Evolutionary conservation across 495 filamentous ascomycete species (phyloP).

Genomic region (Penicillium samsonianum): DNA sequence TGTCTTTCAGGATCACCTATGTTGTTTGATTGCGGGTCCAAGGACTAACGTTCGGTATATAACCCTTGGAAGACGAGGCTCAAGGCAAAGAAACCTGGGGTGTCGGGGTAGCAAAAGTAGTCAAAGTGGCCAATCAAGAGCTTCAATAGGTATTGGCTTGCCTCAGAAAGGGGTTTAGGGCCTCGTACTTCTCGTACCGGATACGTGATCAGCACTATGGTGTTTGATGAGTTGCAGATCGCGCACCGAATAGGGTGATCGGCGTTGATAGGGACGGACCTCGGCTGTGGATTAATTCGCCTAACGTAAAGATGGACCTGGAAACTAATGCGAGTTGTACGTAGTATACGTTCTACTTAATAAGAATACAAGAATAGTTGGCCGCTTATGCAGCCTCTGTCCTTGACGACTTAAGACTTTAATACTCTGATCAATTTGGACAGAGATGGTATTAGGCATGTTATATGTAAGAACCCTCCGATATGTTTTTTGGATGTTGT

Average conservation of each 20-base stretch:
- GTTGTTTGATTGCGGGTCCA: not conserved
- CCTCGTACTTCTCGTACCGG: not conserved
- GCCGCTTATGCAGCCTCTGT: too few relatives aligned
- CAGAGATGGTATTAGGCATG: too few relatives aligned
- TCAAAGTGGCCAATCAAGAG: not conserved
- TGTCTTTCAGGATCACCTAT: not conserved
- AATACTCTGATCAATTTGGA: too few relatives aligned
- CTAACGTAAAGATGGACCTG: not conserved
- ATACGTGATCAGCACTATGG: not conserved
- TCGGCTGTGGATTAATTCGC: not conserved
- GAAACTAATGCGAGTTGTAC: not conserved
- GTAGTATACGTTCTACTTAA: too few relatives aligned
- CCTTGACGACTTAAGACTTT: too few relatives aligned
- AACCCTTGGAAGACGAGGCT: not conserved
- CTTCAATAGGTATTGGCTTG: not conserved
- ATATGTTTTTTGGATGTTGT: too few relatives aligned
- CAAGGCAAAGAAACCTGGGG: not conserved
- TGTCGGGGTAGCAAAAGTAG: not conserved
- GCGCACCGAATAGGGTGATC: not conserved
- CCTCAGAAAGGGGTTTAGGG: not conserved
- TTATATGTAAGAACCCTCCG: too few relatives aligned
- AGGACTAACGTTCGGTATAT: not conserved
- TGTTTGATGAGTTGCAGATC: not conserved
- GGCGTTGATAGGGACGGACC: not conserved
- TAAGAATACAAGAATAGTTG: too few relatives aligned